Percentiles rank a stretch among this genome's conserved stretches.
Evolutionary conservation across 2,329 filamentous ascomycete genomes (phyloP).

Genomic region (Didymella sp.): DNA sequence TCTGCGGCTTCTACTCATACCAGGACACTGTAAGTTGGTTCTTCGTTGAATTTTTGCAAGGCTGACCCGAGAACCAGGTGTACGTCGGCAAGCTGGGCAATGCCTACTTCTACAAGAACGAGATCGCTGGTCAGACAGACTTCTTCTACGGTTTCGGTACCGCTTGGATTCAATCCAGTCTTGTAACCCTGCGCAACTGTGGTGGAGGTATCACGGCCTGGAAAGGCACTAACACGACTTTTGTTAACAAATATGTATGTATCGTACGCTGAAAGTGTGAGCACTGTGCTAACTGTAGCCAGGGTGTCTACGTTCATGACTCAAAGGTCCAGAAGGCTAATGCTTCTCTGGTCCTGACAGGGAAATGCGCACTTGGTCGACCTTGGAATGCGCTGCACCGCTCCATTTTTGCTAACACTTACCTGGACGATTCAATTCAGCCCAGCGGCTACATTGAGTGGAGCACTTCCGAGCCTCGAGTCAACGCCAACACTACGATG

Average conservation of each 20-base stretch:
- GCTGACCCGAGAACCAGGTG: slow-evolving; percentile 11
- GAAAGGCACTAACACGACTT: slow-evolving; percentile 72
- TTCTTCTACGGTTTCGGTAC: slow-evolving; percentile 75
- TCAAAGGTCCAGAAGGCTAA: slow-evolving; percentile 65
- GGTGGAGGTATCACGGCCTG: slow-evolving; percentile 73
- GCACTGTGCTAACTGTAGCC: background rate
- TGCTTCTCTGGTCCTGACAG: slow-evolving; percentile 45
- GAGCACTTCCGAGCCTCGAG: slow-evolving; percentile 53
- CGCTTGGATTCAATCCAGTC: slow-evolving; percentile 64
- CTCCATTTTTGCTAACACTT: slow-evolving; percentile 63
- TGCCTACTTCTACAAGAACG: slow-evolving; percentile 67
- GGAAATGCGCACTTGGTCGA: slow-evolving; percentile 65
- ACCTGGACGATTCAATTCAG: slow-evolving; percentile 62
- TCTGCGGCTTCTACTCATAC: slow-evolving; percentile 70
- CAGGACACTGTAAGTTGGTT: slow-evolving; percentile 65
- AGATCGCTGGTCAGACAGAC: slow-evolving; percentile 70
- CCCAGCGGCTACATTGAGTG: slow-evolving; percentile 64
- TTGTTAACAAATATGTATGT: slow-evolving; percentile 65
- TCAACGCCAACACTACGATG: slow-evolving; percentile 58
- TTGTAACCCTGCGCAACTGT: slow-evolving; percentile 64
- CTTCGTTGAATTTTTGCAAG: too few species aligned
- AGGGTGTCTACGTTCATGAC: slow-evolving; percentile 67
- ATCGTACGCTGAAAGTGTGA: fast-evolving
- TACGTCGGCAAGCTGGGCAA: slow-evolving; percentile 72
- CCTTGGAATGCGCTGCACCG: slow-evolving; percentile 67